Evolutionary conservation across 2,329 filamentous ascomycete genomes (phyloP).

Genomic region (Alternaria sp.): DNA sequence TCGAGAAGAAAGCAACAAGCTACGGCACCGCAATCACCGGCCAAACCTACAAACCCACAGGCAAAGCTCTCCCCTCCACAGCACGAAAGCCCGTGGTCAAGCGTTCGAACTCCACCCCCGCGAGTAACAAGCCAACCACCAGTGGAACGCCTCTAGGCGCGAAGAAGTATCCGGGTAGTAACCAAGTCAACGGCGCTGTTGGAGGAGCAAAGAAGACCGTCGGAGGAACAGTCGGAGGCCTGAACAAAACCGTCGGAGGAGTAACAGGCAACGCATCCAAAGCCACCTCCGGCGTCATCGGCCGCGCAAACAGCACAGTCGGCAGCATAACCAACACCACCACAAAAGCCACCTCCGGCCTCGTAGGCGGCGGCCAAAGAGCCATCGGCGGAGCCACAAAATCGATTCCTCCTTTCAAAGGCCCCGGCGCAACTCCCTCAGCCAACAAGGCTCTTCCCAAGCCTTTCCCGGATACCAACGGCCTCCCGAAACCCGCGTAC

Average conservation of each 20-base stretch:
- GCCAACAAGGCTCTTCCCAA: constrained; percentile 16
- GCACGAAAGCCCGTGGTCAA: constrained; percentile 39
- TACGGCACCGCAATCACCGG: constrained; percentile 40
- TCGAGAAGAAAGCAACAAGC: constrained; percentile 39
- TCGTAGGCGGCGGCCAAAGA: constrained; percentile 19
- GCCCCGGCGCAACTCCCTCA: background rate
- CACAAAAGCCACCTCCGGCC: constrained; percentile 8
- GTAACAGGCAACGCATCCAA: constrained; percentile 13
- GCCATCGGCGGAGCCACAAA: constrained; percentile 12
- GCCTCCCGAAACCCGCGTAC: constrained; percentile 23
- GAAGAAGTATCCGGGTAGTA: constrained; percentile 37
- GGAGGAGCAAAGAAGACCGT: constrained; percentile 30
- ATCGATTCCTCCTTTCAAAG: constrained; percentile 13
- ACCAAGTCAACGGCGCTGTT: constrained; percentile 17
- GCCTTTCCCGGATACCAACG: constrained; percentile 9
- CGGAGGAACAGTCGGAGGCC: constrained; percentile 23
- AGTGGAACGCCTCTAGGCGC: constrained; percentile 29
- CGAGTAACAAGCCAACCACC: constrained; percentile 26
- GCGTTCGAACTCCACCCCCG: constrained; percentile 43
- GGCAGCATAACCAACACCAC: constrained; percentile 9
- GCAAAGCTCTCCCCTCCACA: constrained; percentile 38
- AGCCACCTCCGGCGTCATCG: constrained; percentile 9
- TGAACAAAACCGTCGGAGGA: constrained; percentile 18
- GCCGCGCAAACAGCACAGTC: constrained; percentile 19
- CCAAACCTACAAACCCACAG: constrained; percentile 34